Conservation (phyloP, 768 basidiomycete genomes). For the Agrocybe praecox region DNA sequence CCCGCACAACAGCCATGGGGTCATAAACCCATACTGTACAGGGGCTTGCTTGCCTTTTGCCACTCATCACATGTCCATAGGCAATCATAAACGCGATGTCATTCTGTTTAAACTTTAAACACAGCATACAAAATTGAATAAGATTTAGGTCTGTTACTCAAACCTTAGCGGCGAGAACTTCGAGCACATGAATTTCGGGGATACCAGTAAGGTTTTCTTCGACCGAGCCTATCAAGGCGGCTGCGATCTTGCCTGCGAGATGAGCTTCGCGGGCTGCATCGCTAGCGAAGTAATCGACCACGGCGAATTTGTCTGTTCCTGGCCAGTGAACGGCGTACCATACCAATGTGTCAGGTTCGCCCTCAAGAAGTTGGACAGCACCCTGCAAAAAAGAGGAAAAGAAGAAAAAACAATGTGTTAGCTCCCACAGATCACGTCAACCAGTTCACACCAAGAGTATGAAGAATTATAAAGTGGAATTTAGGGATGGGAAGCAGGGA, state of each 20-base stretch:
- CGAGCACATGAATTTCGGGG: slow-evolving; percentile 31
- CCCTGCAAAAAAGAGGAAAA: slow-evolving; percentile 18
- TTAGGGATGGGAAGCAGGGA: background rate
- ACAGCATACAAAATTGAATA: background rate
- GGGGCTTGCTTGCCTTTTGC: background rate
- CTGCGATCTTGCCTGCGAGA: slow-evolving; percentile 35
- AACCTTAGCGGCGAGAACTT: slow-evolving; percentile 36
- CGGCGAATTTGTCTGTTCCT: slow-evolving; percentile 36
- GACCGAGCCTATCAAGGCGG: slow-evolving; percentile 31
- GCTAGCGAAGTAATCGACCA: slow-evolving; percentile 37
- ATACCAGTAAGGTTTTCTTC: slow-evolving; percentile 29
- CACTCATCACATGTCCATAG: background rate
- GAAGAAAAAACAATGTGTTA: no score
- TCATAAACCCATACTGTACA: background rate
- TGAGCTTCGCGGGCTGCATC: slow-evolving; percentile 35
- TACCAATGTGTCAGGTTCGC: slow-evolving; percentile 31
- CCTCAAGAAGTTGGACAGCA: slow-evolving; percentile 34
- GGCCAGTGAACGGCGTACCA: slow-evolving; percentile 43
- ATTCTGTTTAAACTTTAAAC: no score
- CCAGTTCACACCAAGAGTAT: background rate
- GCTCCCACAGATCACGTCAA: no score
- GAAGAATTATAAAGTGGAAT: background rate
- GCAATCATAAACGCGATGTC: no score
- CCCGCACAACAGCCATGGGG: background rate
- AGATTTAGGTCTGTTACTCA: background rate